A percentile compares a stretch with the other conserved stretches of the same genome.
phyloP scores from a whole-genome alignment of 2,329 filamentous ascomycete species.

The Paecilomyces niveus region DNA sequence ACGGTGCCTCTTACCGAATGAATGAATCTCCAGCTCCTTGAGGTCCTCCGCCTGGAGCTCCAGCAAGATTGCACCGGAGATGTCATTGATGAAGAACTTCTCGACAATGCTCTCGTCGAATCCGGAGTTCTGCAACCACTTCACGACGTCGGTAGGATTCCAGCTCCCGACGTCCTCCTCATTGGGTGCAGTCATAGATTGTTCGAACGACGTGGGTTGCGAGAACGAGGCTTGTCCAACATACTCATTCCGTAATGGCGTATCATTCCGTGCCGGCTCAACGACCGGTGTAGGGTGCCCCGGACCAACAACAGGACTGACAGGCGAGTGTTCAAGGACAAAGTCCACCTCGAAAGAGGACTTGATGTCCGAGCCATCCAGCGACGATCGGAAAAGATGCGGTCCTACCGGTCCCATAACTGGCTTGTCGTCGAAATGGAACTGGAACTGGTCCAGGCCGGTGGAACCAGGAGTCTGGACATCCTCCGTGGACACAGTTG shows the following conservation, averaged over 20 bases:
- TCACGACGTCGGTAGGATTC: constrained; percentile 19
- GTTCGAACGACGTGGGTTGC: constrained; percentile 13
- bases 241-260: constrained; percentile 10
- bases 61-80: constrained; percentile 77
- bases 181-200: constrained; percentile 15
- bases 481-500: constrained; percentile 82
- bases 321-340: constrained; percentile 9
- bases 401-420: constrained; percentile 77
- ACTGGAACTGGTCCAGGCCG: constrained; percentile 54
- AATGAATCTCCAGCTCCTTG: constrained; percentile 56
- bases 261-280: constrained; percentile 11
- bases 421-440: constrained; percentile 53
- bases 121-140: constrained; percentile 75
- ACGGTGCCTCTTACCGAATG: constrained; percentile 57
- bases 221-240: background rate
- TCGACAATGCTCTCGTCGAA: constrained; percentile 72
- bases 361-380: constrained; percentile 10
- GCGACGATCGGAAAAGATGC: constrained; percentile 69
- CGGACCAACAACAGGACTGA: constrained; percentile 6
- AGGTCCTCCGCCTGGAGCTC: constrained; percentile 84
- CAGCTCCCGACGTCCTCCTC: constrained; percentile 19
- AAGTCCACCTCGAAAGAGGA: constrained; percentile 13
- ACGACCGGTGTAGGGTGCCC: constrained; percentile 7
- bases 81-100: constrained; percentile 86
- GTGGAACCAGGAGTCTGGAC: constrained; percentile 67